phyloP scores from a whole-genome alignment of 148 eudicot species.

The Amaranthus hypochondriacus region DNA sequence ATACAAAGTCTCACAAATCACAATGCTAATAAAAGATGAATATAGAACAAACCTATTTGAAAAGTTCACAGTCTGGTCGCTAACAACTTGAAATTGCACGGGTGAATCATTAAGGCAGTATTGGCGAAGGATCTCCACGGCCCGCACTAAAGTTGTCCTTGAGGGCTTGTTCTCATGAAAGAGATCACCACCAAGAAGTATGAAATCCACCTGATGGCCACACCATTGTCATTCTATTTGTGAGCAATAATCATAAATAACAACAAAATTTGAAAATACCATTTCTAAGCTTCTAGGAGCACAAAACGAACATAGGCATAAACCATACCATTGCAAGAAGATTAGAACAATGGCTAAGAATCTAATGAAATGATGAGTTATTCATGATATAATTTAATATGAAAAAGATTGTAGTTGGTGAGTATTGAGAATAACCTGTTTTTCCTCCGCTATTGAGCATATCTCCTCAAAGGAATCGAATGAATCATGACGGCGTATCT shows the following conservation, averaged over 20 bases:
- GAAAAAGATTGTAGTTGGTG: slow-evolving; percentile 5
- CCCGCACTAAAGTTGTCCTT: slow-evolving; percentile 82
- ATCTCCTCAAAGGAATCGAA: slow-evolving; percentile 92
- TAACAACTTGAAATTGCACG: slow-evolving; percentile 97
- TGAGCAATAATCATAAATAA: not conserved
- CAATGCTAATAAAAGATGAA: not conserved
- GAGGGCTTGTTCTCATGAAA: slow-evolving; percentile 99
- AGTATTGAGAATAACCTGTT: slow-evolving; percentile 45
- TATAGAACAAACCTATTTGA: slow-evolving; percentile 57
- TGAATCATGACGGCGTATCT: slow-evolving; percentile 90
- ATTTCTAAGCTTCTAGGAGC: not conserved
- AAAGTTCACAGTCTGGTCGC: slow-evolving; percentile 95
- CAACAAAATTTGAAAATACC: not conserved
- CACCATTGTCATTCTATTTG: not conserved
- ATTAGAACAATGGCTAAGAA: not conserved
- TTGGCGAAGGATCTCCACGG: slow-evolving; percentile 87
- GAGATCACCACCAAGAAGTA: slow-evolving; percentile 98
- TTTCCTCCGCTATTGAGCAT: slow-evolving; percentile 90
- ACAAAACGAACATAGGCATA: not conserved
- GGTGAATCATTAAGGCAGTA: slow-evolving; percentile 91
- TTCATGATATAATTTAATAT: not conserved
- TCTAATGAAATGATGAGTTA: not conserved
- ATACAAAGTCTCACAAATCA: not conserved
- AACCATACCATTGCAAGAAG: not conserved
- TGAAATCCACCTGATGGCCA: slow-evolving; percentile 67